These are phyloP conservation scores for Penicillium lividum DNA, from an alignment of 495 filamentous ascomycete genomes.

Conservation along the genomic window DNA sequence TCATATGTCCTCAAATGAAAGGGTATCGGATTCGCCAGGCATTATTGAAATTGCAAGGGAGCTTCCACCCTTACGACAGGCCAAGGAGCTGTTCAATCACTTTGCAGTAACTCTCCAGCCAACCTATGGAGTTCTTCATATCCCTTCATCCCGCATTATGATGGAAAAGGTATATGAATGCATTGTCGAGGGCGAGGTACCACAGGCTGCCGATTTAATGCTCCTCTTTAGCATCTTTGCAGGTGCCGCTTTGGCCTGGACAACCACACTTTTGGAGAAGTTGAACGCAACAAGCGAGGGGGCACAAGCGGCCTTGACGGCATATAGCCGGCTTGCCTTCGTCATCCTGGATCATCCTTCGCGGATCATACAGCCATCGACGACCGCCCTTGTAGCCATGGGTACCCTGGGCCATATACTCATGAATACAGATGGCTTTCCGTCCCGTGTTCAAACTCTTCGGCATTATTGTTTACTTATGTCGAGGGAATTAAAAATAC, in stretches of 20 bases:
- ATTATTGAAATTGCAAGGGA: slow-evolving; percentile 11
- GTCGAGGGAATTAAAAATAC: slow-evolving; percentile 29
- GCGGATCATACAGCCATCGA: slow-evolving; percentile 21
- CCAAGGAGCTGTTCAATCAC: slow-evolving; percentile 26
- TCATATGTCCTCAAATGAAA: neutral
- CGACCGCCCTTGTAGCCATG: slow-evolving; percentile 28
- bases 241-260: slow-evolving; percentile 25
- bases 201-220: slow-evolving; percentile 14
- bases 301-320: slow-evolving; percentile 22
- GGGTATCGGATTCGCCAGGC: neutral
- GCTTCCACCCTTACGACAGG: slow-evolving; percentile 29
- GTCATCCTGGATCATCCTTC: slow-evolving; percentile 25
- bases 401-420: slow-evolving; percentile 21
- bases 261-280: slow-evolving; percentile 19
- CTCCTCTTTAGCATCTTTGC: slow-evolving; percentile 32
- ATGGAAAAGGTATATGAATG: slow-evolving; percentile 28
- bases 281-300: slow-evolving; percentile 24
- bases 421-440: slow-evolving; percentile 26
- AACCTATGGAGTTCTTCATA: slow-evolving; percentile 27
- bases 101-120: slow-evolving; percentile 26
- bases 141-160: slow-evolving; percentile 23
- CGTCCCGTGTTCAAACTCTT: slow-evolving; percentile 22
- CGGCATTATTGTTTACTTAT: slow-evolving; percentile 26
- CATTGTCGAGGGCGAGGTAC: slow-evolving; percentile 22
- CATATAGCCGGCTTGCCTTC: slow-evolving; percentile 23